Conservation (phyloP, 2,329 filamentous ascomycete genomes). For the Pseudocercospora eumusae region DNA sequence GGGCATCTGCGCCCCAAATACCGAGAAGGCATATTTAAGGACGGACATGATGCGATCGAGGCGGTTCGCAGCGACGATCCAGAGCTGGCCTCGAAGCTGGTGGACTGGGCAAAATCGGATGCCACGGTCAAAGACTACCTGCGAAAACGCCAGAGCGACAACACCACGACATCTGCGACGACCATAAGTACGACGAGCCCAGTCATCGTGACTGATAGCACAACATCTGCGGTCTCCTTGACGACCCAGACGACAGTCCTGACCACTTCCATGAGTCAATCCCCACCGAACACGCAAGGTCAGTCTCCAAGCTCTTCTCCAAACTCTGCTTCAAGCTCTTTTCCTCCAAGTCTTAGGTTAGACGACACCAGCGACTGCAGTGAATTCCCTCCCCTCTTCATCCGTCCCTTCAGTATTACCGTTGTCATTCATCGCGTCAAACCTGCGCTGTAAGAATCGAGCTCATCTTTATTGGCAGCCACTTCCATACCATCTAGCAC, state of each 20-base stretch:
- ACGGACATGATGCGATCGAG: conserved; percentile 64
- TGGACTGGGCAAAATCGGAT: conserved; percentile 61
- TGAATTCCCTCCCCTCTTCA: conserved; percentile 9
- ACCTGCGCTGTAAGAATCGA: conserved; percentile 24
- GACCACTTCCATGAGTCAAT: conserved; percentile 13
- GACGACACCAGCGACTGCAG: conserved; percentile 18
- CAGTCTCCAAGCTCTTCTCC: conserved; percentile 24
- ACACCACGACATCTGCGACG: conserved; percentile 25
- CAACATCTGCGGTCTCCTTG: conserved; percentile 32
- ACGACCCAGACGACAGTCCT: conserved; percentile 18
- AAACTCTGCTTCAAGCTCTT: conserved; percentile 19
- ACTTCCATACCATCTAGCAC: conserved; percentile 33
- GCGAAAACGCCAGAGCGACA: conserved; percentile 44
- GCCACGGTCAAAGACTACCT: conserved; percentile 43
- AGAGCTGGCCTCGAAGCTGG: conserved; percentile 62
- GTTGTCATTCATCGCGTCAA: conserved; percentile 8
- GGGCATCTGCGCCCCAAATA: conserved; percentile 63
- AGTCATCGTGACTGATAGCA: conserved; percentile 31
- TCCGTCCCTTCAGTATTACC: conserved; percentile 10
- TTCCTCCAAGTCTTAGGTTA: conserved; percentile 27
- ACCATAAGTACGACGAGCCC: conserved; percentile 29
- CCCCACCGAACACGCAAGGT: conserved; percentile 23
- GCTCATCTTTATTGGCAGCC: conserved; percentile 27
- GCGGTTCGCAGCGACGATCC: conserved; percentile 63
- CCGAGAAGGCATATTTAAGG: conserved; percentile 67